Evolutionary conservation across 768 basidiomycete species (phyloP).

Genomic region (Mycena sanguinolenta): DNA sequence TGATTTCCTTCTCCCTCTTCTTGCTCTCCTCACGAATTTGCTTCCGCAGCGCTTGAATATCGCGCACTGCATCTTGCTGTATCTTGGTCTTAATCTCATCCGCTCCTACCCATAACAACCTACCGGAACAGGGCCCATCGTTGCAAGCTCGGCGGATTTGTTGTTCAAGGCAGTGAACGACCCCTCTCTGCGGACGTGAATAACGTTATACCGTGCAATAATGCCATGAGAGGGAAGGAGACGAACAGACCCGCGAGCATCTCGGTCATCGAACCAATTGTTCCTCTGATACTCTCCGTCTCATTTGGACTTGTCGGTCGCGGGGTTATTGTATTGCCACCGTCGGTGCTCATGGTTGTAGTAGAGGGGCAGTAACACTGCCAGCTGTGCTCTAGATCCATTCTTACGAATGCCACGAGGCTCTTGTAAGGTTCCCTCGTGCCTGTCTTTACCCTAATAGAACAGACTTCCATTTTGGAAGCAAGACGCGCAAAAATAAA

Average conservation of each 20-base stretch:
- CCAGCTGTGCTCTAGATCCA: not conserved
- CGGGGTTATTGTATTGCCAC: constrained; percentile 33
- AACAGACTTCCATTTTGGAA: constrained; percentile 20
- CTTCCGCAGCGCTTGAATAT: constrained; percentile 39
- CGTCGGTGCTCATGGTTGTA: constrained; percentile 30
- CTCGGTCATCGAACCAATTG: constrained; percentile 29
- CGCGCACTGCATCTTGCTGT: constrained; percentile 27
- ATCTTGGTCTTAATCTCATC: not conserved
- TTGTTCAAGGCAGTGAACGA: constrained; percentile 48
- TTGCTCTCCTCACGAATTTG: constrained; percentile 47
- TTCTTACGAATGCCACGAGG: constrained; percentile 31
- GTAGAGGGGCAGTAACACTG: not conserved
- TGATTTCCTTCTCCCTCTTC: constrained; percentile 39
- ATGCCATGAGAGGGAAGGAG: not conserved
- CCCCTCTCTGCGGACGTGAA: constrained; percentile 31
- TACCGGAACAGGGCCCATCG: constrained; percentile 47
- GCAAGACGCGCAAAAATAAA: not conserved
- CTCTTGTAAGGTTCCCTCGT: constrained; percentile 38
- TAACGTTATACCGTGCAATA: too few species aligned
- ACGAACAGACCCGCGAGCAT: constrained; percentile 40
- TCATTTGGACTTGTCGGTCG: constrained; percentile 22
- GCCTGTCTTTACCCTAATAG: constrained; percentile 1
- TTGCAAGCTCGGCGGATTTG: constrained; percentile 44
- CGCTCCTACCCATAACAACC: constrained; percentile 16
- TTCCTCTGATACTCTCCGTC: constrained; percentile 19